Base-by-base conservation (phyloP, 2,329 filamentous ascomycete species). In the Coniochaeta ligniaria region DNA sequence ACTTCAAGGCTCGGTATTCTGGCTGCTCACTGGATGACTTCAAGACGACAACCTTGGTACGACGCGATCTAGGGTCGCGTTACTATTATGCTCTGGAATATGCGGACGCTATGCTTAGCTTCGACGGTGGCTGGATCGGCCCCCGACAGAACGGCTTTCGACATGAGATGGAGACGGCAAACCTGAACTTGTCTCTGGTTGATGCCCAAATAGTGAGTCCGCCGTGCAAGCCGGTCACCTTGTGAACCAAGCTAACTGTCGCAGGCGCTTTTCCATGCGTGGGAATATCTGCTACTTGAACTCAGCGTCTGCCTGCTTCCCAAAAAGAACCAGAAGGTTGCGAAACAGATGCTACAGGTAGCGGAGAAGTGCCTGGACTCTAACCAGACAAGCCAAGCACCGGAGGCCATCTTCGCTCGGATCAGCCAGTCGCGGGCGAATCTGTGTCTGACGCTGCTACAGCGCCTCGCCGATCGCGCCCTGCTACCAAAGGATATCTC, bases 151-250 rank as follows among this genome's bases (percentile, higher is more conserved):
- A 88, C 67, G 93, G 93, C 0, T 96, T 96, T 74, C 83, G 84
- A 63, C 83, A 84, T 57, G 95, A 99, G 71, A 88, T 99, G 75
- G 84, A 88, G 68, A 86, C 87, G 63, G 95, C 94, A 47, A 99
- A 99, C 72, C 78, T 89, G 63, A 98, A 99, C 73, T 74, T 99
- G 59, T 96, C 93, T 26, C 80, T 96, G 36, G 92, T 99, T 36
- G 92, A 98, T 72, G 91, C 94, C 26, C 92, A 99, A 76, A 88
- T 95, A 65, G 87, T 91, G 79, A 75, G 87, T 78, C 20, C 3
- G 43, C 22, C 17, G 6, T n/a, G 16, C 26, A 57, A 35, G 4
- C 14, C 5, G n/a, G 26, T 56, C 31, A 35, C 4, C 20, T 52
- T 8, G 24, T 59, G 38, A 16, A 5, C 1, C 59, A 6, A 33